phyloP scores from a whole-genome alignment of 345 rosid genomes.

The Syzygium grande region DNA sequence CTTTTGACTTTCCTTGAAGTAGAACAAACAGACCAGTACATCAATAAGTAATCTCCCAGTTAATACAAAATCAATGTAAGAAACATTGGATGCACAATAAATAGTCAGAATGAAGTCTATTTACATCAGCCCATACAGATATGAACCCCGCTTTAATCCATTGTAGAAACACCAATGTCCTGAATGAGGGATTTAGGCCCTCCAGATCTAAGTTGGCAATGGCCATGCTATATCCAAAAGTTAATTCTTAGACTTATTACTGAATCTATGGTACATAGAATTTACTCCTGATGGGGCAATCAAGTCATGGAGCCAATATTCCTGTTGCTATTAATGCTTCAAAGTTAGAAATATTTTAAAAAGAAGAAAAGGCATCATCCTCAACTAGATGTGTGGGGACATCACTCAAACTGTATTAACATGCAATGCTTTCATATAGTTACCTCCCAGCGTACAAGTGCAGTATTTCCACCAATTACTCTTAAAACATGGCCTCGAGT shows the following conservation, averaged over 20 bases:
- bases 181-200: background rate
- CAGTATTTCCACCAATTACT: constrained; percentile 46
- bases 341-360: background rate
- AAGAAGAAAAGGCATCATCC: background rate
- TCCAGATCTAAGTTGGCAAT: background rate
- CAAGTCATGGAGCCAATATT: background rate
- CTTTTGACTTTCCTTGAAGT: background rate
- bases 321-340: background rate
- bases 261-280: background rate
- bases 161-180: background rate
- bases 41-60: background rate
- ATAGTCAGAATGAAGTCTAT: background rate
- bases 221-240: background rate
- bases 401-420: background rate
- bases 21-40: background rate
- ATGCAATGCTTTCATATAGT: constrained; percentile 1
- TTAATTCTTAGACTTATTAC: background rate
- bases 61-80: background rate
- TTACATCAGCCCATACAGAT: background rate
- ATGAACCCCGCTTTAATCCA: background rate
- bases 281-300: background rate
- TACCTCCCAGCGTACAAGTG: constrained; percentile 98
- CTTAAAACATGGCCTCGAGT: constrained; percentile 75
- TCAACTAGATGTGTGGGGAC: background rate
- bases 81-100: background rate